A percentile compares a stretch with the other conserved stretches of the same genome.
phyloP scores from a whole-genome alignment of 2,329 filamentous ascomycete species.

The Botrytis fragariae region DNA sequence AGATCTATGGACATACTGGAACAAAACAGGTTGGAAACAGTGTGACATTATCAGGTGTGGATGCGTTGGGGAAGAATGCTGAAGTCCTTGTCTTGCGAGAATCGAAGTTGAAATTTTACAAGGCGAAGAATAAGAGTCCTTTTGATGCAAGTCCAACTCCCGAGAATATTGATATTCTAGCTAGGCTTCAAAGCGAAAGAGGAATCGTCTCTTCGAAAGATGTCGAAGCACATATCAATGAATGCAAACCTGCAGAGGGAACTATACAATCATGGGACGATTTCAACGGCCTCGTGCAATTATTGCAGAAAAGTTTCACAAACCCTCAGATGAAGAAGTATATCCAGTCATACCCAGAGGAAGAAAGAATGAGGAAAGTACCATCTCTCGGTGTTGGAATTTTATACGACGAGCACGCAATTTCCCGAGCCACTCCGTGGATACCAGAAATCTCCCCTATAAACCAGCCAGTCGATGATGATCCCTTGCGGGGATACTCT shows the following conservation, averaged over 20 bases:
- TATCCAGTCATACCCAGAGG: slow-evolving; percentile 17
- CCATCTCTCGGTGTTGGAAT: not conserved
- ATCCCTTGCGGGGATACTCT: slow-evolving; percentile 33
- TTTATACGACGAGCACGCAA: not conserved
- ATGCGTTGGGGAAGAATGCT: slow-evolving; percentile 27
- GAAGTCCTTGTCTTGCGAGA: slow-evolving; percentile 39
- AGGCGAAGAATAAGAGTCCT: not conserved
- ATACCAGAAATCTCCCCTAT: slow-evolving; percentile 31
- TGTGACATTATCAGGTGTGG: slow-evolving; percentile 24
- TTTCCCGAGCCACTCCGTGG: slow-evolving; percentile 33
- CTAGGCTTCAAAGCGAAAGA: slow-evolving; percentile 32
- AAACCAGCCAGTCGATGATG: slow-evolving; percentile 29
- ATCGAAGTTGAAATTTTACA: slow-evolving; percentile 26
- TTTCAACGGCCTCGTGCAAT: slow-evolving; percentile 33
- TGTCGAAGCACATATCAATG: slow-evolving; percentile 36
- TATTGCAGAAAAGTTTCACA: slow-evolving; percentile 36
- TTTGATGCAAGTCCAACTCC: slow-evolving; percentile 17
- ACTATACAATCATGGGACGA: slow-evolving; percentile 30
- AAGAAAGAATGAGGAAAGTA: not conserved
- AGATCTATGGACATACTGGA: slow-evolving; percentile 30
- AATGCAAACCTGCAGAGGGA: slow-evolving; percentile 29
- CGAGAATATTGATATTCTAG: slow-evolving; percentile 36
- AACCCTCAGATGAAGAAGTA: slow-evolving; percentile 35
- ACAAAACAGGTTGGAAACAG: slow-evolving; percentile 27
- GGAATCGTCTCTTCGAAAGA: slow-evolving; percentile 33